Evolutionary conservation across 2,329 filamentous ascomycete species (phyloP).

Genomic region (Colletotrichum scovillei): DNA sequence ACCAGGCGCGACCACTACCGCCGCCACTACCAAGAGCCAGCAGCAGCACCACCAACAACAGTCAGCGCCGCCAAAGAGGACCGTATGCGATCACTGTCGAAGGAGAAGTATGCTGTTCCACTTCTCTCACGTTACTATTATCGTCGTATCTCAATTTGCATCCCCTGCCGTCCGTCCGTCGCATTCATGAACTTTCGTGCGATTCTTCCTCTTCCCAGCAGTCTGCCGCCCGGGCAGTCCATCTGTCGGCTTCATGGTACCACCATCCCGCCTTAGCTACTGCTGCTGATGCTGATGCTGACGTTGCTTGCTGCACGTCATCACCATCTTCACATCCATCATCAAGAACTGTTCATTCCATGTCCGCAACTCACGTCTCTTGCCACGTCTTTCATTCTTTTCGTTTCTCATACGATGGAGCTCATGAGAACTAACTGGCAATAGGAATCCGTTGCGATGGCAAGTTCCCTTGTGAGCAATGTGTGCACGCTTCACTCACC

Average conservation of each 20-base stretch:
- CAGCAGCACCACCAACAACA: conserved; percentile 19
- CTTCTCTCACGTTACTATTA: conserved; percentile 5
- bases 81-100: conserved; percentile 59
- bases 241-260: conserved; percentile 29
- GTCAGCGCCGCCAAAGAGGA: conserved; percentile 44
- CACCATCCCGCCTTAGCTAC: conserved; percentile 9
- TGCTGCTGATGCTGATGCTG: not conserved
- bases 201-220: conserved; percentile 37
- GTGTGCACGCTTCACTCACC: conserved; percentile 66
- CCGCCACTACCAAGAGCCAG: not conserved
- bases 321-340: not conserved
- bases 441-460: conserved; percentile 59
- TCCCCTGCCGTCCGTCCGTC: not conserved
- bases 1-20: conserved; percentile 19
- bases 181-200: conserved; percentile 36
- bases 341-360: conserved; percentile 35
- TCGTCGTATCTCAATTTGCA: not conserved
- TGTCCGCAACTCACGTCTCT: conserved; percentile 11
- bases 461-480: conserved; percentile 68
- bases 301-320: conserved; percentile 25
- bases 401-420: not conserved
- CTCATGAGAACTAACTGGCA: not conserved
- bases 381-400: not conserved
- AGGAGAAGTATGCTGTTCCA: conserved; percentile 50
- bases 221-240: conserved; percentile 34